Evolutionary conservation across 495 filamentous ascomycete species (phyloP), one percentile per base, ranked within the genome.

Genomic region (Neurospora intermedia): DNA sequence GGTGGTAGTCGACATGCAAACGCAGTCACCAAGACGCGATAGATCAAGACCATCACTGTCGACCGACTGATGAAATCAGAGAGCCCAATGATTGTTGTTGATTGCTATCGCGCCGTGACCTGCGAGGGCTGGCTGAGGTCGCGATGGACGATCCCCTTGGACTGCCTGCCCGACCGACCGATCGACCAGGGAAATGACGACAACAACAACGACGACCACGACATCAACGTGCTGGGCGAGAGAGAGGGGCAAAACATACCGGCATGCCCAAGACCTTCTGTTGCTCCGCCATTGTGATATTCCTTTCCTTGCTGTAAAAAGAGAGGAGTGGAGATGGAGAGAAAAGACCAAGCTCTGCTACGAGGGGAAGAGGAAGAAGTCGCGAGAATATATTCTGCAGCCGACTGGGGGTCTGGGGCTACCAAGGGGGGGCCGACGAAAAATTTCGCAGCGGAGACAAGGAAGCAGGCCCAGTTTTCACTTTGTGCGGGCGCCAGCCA

Each of bases 241-340:
- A 70, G 71, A 70, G 48, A 72, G 70, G 72, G 71, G 43, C 69
- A 66, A 27, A 69, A 84, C 89, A 87, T 88, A 91, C 90, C 80
- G 91, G 94, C 93, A 97, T 96, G 88, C 94, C 94, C 89, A 97
- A 85, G 82, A 94, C 87, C 84, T 80, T 80, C 27, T 72, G 77
- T 43, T 83, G 75, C 42, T 82, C 79, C 70, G 78, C 75, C 70
- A 73, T 71, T 62, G 89, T 86, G 91, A 94, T 93, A 75, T 92
- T 93, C 81, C 82, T 81, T 75, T 74, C 78, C 82, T 77, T 73
- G 74, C 75, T 81, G 76, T 76, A 69, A 82, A 83, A 82, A 80
- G 74, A 75, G 81, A 40, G 79, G 82, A 83, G 82, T 85, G 84
- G 83, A 85, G 83, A 83, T 81, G 72, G 54, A 66, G 54, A 72